Base-by-base conservation (phyloP, 148 eudicot genomes). In the Beta vulgaris region DNA sequence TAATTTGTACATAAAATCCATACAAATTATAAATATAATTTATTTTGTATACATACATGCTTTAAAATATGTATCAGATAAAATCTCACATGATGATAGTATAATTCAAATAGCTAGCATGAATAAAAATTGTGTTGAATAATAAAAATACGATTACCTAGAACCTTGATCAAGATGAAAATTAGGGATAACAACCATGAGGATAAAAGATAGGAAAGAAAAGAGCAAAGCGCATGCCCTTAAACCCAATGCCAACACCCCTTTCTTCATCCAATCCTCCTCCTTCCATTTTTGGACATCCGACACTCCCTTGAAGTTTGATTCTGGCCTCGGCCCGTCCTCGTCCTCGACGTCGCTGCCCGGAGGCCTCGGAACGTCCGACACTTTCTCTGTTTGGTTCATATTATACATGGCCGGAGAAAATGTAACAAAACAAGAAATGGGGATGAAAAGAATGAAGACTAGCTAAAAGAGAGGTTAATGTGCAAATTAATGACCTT, bases 171-270 rank as follows among this genome's bases (percentile, higher is more conserved):
- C 78, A 16, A 61, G 29, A 48, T 75, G 76, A 54, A 87, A 89
- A 12, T 78, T 23, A 29, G 40, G 43, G 75, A 85, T 16, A 59
- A 84, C 86, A 58, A 86, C 93, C 84, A 87, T 81, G 66, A 89
- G 78, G 28, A 91, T 85, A 70, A 91, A 89, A 43, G 93, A 51
- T 9, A 91, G 79, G 71, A 91, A 60, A 2, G 93, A 86, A 48
- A 89, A 84, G 7, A 89, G 11, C 62, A 89, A 71, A 10, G 84
- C 85, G 1, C 82, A 21, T 7, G 73, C 85, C 44, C 91, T 83
- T 28, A 85, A 34, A 42, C 46, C 77, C 74, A 88, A 59, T 51
- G 37, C 81, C 43, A 89, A 36, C 1, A 82, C 78, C 6, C 83
- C 86, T 61, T 76, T 91, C 62, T 79, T 83, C 49, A 87, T 39